Percentiles rank a stretch among this genome's conserved stretches.
phyloP scores from a whole-genome alignment of 768 basidiomycete genomes.

The Pleurotus cornucopiae region DNA sequence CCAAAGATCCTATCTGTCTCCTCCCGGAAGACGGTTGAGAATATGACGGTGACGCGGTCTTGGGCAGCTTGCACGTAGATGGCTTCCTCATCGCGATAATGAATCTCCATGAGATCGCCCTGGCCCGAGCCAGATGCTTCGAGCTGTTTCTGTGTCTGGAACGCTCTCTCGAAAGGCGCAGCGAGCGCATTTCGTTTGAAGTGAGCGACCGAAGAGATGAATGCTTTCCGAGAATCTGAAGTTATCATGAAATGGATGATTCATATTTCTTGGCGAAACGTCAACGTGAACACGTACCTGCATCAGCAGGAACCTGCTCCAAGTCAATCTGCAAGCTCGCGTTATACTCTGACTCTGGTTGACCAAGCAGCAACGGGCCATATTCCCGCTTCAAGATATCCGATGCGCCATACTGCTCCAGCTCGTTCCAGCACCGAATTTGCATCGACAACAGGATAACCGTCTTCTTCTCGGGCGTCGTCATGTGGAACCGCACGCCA shows the following conservation, averaged over 20 bases:
- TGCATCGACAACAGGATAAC: slow-evolving; percentile 88
- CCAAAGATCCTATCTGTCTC: slow-evolving; percentile 97
- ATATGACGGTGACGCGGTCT: slow-evolving; percentile 97
- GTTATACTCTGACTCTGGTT: slow-evolving; percentile 85
- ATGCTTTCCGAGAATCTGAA: slow-evolving; percentile 72
- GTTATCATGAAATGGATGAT: slow-evolving; percentile 10
- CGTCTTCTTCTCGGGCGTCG: slow-evolving; percentile 83
- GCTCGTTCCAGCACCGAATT: slow-evolving; percentile 95
- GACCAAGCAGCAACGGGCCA: slow-evolving; percentile 58
- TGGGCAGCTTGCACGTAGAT: slow-evolving; percentile 91
- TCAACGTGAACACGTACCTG: slow-evolving; percentile 48
- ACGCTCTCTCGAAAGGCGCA: slow-evolving; percentile 90
- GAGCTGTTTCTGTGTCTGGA: slow-evolving; percentile 77
- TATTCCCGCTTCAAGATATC: slow-evolving; percentile 82
- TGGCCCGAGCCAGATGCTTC: slow-evolving; percentile 62
- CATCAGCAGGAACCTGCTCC: slow-evolving; percentile 76
- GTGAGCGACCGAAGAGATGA: slow-evolving; percentile 78
- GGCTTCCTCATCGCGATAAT: slow-evolving; percentile 95
- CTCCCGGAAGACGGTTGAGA: slow-evolving; percentile 94
- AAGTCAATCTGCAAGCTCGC: slow-evolving; percentile 85
- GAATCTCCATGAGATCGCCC: slow-evolving; percentile 87
- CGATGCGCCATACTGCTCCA: slow-evolving; percentile 81
- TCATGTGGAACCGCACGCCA: slow-evolving; percentile 90
- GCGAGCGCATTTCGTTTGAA: slow-evolving; percentile 92
- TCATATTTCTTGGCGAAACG: not conserved